Percentiles rank a stretch among this genome's conserved stretches.
These are phyloP conservation scores for Podospora conica DNA, from an alignment of 495 filamentous ascomycete species.

Conservation along the genomic window DNA sequence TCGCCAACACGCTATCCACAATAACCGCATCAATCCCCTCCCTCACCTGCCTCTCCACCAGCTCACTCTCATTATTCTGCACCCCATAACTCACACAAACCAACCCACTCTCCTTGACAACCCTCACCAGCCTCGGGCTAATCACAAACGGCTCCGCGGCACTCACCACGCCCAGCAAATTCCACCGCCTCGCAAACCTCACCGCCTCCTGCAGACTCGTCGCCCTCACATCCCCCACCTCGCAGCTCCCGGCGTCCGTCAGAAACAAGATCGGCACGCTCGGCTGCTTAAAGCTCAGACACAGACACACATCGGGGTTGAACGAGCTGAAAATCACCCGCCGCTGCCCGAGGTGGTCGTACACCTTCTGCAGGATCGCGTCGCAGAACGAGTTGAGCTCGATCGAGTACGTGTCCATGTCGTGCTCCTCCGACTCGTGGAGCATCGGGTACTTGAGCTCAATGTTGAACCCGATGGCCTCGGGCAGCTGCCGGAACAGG, in stretches of 20 bases:
- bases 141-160: slow-evolving; percentile 78
- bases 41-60: slow-evolving; percentile 85
- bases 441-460: slow-evolving; percentile 99
- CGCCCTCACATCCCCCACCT: slow-evolving; percentile 83
- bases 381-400: slow-evolving; percentile 98
- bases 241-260: slow-evolving; percentile 71
- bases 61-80: slow-evolving; percentile 76
- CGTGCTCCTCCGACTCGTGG: slow-evolving; percentile 84
- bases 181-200: slow-evolving; percentile 90
- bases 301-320: slow-evolving; percentile 91
- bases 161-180: slow-evolving; percentile 83
- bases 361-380: slow-evolving; percentile 81
- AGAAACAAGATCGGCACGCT: slow-evolving; percentile 93
- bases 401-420: slow-evolving; percentile 96
- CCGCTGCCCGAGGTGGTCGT: slow-evolving; percentile 58
- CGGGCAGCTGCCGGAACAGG: slow-evolving; percentile 77
- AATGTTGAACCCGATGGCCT: slow-evolving; percentile 88
- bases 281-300: slow-evolving; percentile 91
- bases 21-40: slow-evolving; percentile 97
- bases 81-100: slow-evolving; percentile 94
- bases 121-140: slow-evolving; percentile 82
- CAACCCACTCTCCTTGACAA: slow-evolving; percentile 91
- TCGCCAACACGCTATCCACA: slow-evolving; percentile 84
- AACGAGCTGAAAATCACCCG: slow-evolving; percentile 95
- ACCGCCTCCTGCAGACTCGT: slow-evolving; percentile 92